Percentiles rank a stretch among this genome's conserved stretches.
Conservation (phyloP, 176 grass and related monocot genomes). For the Musa acuminata region DNA sequence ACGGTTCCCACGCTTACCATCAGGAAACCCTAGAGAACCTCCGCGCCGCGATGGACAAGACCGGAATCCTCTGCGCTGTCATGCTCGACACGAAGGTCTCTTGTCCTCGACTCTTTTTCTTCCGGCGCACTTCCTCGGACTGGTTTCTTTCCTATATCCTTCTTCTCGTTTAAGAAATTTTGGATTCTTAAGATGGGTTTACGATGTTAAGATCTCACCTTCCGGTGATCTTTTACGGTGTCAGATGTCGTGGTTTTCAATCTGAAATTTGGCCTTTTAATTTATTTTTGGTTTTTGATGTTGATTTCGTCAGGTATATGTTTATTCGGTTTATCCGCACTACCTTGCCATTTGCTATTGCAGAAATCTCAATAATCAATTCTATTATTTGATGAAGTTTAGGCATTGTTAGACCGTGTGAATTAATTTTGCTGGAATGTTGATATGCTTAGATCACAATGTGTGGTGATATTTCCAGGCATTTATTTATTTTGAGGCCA, state of each 20-base stretch:
- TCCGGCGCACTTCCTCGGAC: no score
- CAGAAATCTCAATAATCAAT: background rate
- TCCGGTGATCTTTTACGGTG: background rate
- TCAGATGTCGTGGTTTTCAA: background rate
- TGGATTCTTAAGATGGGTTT: background rate
- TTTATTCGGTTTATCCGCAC: background rate
- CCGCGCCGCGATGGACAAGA: slow-evolving; percentile 55
- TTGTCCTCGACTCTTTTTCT: background rate
- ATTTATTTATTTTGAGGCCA: no score
- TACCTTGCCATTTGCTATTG: background rate
- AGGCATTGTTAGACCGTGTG: no score
- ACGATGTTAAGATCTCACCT: background rate
- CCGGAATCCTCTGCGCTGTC: slow-evolving; percentile 72
- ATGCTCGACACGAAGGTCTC: slow-evolving; percentile 88
- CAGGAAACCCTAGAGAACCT: slow-evolving; percentile 88
- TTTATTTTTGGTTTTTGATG: background rate
- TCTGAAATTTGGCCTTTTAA: background rate
- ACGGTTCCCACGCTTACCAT: slow-evolving; percentile 78
- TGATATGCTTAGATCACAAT: no score
- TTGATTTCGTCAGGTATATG: background rate
- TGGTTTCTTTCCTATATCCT: no score
- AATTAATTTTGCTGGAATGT: no score
- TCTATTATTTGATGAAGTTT: background rate
- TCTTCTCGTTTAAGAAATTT: background rate
- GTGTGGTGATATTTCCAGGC: no score